phyloP scores from a whole-genome alignment of 73 alveolate genomes.

The Uronychia binucleata region DNA sequence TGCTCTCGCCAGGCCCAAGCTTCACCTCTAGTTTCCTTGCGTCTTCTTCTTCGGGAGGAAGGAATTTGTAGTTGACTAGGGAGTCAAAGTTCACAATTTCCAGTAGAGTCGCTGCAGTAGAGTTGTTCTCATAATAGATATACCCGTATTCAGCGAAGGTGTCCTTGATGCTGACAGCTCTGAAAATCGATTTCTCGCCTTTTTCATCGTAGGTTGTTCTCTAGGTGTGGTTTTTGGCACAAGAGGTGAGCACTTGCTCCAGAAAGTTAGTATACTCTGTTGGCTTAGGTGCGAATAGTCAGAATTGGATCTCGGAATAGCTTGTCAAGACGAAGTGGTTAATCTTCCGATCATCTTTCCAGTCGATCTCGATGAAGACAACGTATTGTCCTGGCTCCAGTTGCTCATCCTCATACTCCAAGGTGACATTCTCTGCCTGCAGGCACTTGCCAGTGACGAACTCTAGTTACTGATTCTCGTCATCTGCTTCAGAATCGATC shows the following conservation, averaged over 20 bases:
- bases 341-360: constrained; percentile 13
- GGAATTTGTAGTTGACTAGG: constrained; percentile 30
- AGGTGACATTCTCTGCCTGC: constrained; percentile 22
- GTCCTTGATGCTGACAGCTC: constrained; percentile 33
- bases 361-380: constrained; percentile 34
- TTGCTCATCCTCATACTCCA: constrained; percentile 29
- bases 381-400: constrained; percentile 41
- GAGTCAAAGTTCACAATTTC: constrained; percentile 29
- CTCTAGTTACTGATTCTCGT: neutral
- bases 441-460: constrained; percentile 39
- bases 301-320: constrained; percentile 19
- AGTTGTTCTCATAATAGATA: constrained; percentile 57
- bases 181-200: constrained; percentile 39
- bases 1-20: constrained; percentile 23
- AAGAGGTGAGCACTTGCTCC: constrained; percentile 33
- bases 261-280: constrained; percentile 13
- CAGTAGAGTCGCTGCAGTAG: constrained; percentile 18
- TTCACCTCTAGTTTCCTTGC: constrained; percentile 23
- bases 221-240: constrained; percentile 32
- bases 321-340: constrained; percentile 26
- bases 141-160: constrained; percentile 54
- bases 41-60: constrained; percentile 34
- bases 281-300: neutral
- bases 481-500: neutral
- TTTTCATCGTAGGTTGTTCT: constrained; percentile 46